Conservation (phyloP, 495 filamentous ascomycete genomes). For the Bacidia gigantensis region DNA sequence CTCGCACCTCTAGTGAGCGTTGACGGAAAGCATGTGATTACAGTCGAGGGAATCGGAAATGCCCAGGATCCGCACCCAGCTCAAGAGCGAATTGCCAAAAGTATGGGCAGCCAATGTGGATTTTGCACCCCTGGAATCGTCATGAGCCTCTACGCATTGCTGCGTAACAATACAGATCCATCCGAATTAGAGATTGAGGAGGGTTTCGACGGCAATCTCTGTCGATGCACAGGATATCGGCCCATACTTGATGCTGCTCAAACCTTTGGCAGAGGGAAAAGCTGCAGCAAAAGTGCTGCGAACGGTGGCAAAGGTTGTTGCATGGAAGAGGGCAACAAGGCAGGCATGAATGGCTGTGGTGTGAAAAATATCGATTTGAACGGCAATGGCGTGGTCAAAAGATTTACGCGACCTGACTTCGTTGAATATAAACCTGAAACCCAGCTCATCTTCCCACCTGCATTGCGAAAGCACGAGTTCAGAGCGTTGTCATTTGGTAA, state of each 20-base stretch:
- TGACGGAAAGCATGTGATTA: slow-evolving; percentile 97
- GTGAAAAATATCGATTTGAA: slow-evolving; percentile 30
- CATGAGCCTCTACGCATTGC: slow-evolving; percentile 80
- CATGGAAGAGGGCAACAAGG: slow-evolving; percentile 30
- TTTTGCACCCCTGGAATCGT: slow-evolving; percentile 98
- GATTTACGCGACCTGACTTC: slow-evolving; percentile 71
- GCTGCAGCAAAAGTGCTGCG: slow-evolving; percentile 29
- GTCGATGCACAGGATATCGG: slow-evolving; percentile 88
- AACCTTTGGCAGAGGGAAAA: slow-evolving; percentile 28
- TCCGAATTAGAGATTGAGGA: slow-evolving; percentile 69
- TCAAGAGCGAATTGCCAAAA: slow-evolving; percentile 63
- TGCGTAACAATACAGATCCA: slow-evolving; percentile 57
- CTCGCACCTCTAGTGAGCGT: slow-evolving; percentile 82
- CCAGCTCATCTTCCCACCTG: slow-evolving; percentile 85
- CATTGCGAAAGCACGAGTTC: slow-evolving; percentile 67
- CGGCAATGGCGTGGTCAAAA: slow-evolving; percentile 43
- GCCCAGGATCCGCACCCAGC: slow-evolving; percentile 76
- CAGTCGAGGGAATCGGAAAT: slow-evolving; percentile 92
- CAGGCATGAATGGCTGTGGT: slow-evolving; percentile 41
- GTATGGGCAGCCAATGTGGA: slow-evolving; percentile 50
- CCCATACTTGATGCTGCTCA: slow-evolving; percentile 88
- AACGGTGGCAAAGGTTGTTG: slow-evolving; percentile 42
- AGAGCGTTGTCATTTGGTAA: slow-evolving; percentile 80
- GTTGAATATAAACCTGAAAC: slow-evolving; percentile 88
- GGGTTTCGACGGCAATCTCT: slow-evolving; percentile 90